Conservation (phyloP, 345 rosid genomes). For the Crucihimalaya himalaica region DNA sequence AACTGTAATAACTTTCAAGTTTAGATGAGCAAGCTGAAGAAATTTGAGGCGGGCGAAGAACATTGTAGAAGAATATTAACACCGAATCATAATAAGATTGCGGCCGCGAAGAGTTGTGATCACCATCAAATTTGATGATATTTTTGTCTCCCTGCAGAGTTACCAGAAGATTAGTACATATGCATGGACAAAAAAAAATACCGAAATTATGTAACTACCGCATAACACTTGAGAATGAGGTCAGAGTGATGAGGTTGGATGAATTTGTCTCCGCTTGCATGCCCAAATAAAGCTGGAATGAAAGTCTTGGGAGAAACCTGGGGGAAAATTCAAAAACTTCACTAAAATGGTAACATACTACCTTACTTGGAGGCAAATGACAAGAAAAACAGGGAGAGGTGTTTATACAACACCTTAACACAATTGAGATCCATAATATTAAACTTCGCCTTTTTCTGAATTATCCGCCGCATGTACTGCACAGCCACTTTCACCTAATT, state of each 20-base stretch:
- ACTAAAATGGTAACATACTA: conserved; percentile 22
- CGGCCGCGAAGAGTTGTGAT: conserved; percentile 93
- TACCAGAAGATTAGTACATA: conserved; percentile 9
- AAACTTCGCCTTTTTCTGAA: conserved; percentile 95
- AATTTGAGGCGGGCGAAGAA: conserved; percentile 81
- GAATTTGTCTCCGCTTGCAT: conserved; percentile 86
- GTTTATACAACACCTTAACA: conserved; percentile 58
- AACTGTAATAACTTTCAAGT: conserved; percentile 78
- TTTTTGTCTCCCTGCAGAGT: conserved; percentile 90
- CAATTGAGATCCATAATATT: conserved; percentile 92
- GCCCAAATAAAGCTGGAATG: conserved; percentile 95
- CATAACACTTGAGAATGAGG: conserved; percentile 68
- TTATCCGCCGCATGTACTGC: conserved; percentile 83
- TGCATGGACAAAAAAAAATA: background rate
- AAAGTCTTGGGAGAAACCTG: conserved; percentile 89
- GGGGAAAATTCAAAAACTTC: conserved; percentile 1
- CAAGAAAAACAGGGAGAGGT: background rate
- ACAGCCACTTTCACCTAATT: conserved; percentile 90
- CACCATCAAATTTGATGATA: conserved; percentile 91
- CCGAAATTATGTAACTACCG: conserved; percentile 45
- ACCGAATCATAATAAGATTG: conserved; percentile 92
- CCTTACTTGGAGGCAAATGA: conserved; percentile 10
- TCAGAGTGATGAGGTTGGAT: conserved; percentile 90
- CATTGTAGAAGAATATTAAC: conserved; percentile 86
- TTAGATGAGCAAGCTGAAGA: conserved; percentile 56